Evolutionary conservation across 2,329 filamentous ascomycete genomes (phyloP), one percentile per base, ranked within the genome.

Genomic region (Xylaria sp.): DNA sequence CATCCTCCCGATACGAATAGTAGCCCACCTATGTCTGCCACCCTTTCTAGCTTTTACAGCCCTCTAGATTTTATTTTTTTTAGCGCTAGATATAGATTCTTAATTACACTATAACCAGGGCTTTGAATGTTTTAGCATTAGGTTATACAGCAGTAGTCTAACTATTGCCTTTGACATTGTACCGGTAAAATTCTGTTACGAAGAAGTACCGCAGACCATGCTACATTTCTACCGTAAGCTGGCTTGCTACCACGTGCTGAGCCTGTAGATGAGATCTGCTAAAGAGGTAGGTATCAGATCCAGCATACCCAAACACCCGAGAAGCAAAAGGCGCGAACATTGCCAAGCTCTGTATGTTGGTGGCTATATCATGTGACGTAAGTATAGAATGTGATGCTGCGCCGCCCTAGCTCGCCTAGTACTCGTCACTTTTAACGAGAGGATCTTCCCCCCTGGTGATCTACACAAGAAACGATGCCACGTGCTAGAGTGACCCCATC

Each of bases 231-330:
- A 23, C 2, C 23, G 23, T 2, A 23, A 23, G 23, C 2, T 23
- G 63, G 56, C 67, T 63, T 65, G 61, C 42, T 40, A 60, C 64
- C 69, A 71, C 69, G 69, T 71, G 69, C 60, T 63, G 31, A 38
- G 44, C 59, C 51, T 69, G 69, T 59, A 66, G 48, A 58, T 54
- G 60, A 67, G 67, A 60, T 36, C 9, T 20, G 17, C 15, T 42
- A 42, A 6, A 6, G 28, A 28, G 4, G 28, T 28, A 28, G 28
- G 38, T 17, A 40, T 17, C 15, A 57, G 20, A 23, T 38, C 23
- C 10, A 17, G 11, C 48, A 54, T 33, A 11, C 31, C 40, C 51
- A 57, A 33, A 33, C 15, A 20, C 17, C 15, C 33, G n/a, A 26
- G 26, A 33, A 54, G 36, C 36, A 58, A 23, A 31, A 58, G 6